Evolutionary conservation across 2,329 filamentous ascomycete species (phyloP), one percentile per base, ranked within the genome.

Genomic region (Xylaria sp.): DNA sequence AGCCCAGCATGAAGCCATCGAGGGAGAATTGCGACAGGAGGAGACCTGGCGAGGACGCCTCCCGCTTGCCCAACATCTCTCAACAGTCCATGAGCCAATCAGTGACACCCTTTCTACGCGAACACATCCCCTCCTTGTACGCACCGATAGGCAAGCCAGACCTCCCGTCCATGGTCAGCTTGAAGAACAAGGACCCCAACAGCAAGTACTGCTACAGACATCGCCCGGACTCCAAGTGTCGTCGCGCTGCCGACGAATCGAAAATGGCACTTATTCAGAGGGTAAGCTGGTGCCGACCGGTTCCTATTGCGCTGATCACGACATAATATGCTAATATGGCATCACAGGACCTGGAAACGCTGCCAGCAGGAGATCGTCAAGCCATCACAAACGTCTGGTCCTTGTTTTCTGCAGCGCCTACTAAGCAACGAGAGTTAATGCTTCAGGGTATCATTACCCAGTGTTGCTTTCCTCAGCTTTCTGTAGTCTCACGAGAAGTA

Each of bases 371-470:
- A 67, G 95, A 99, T 75, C 93, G 97, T 78, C 92, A 97, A 78
- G 94, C 92, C 73, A 97, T 99, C 72, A 92, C 94, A 35, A 94
- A 97, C 73, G 94, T 98, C 59, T 99, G 95, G 95, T 96, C 94
- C 0, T 84, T 98, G 50, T 99, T 99, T 81, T 98, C 94, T 0
- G 95, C 95, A 40, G 94, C 95, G 0, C 95, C 95, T 0, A 86
- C 92, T 9, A 97, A 96, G 75, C 94, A 98, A 73, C 89, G 95
- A 70, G 94, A 96, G 67, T 84, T 99, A 63, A 98, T 99, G 92
- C 85, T 99, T 7, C 93, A 97, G 76, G 95, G 95, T 69, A 94
- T 99, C 71, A 89, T 99, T 64, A 91, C 94, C 0, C 94, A 98
- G 76, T 98, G 94, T 77, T 99, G 95, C 79, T 98, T 99, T 73